These are phyloP conservation scores for Ceratocystiopsis minuta DNA, from an alignment of 2,329 filamentous ascomycete genomes.

Conservation along the genomic window DNA sequence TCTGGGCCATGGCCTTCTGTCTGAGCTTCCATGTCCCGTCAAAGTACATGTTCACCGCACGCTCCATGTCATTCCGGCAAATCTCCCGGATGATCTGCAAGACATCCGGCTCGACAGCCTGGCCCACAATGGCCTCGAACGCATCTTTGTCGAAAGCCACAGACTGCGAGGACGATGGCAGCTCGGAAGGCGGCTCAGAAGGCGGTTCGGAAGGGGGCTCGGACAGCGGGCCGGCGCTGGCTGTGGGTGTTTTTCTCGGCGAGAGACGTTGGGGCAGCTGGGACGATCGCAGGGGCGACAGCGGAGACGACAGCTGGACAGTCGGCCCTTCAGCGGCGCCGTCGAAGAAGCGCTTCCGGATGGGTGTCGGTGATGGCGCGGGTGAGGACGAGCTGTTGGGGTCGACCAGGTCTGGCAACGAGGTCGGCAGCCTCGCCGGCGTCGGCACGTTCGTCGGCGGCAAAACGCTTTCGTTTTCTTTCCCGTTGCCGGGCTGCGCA, in stretches of 20 bases:
- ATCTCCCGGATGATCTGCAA: slow-evolving; percentile 32
- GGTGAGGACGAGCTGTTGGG: too few species aligned
- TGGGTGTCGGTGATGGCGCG: too few species aligned
- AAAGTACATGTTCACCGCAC: slow-evolving; percentile 51
- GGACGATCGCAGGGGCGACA: neutral
- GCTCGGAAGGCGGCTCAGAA: too few species aligned
- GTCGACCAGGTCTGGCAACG: too few species aligned
- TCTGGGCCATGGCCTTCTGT: slow-evolving; percentile 14
- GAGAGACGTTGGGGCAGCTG: neutral
- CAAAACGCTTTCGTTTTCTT: slow-evolving; percentile 2
- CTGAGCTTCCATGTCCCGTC: slow-evolving; percentile 42
- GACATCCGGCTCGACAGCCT: slow-evolving; percentile 30
- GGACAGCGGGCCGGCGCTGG: too few species aligned
- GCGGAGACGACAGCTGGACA: neutral
- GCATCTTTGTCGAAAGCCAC: slow-evolving; percentile 35
- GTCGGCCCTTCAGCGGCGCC: too few species aligned
- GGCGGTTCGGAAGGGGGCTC: too few species aligned
- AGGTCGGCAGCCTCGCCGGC: too few species aligned
- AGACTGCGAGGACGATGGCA: neutral
- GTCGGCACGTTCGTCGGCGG: too few species aligned
- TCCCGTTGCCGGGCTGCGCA: neutral
- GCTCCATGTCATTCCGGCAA: slow-evolving; percentile 40
- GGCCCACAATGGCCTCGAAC: slow-evolving; percentile 43
- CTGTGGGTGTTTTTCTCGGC: too few species aligned
- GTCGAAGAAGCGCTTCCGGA: too few species aligned